Base-by-base conservation (phyloP, 345 rosid species). In the Populus davidiana region DNA sequence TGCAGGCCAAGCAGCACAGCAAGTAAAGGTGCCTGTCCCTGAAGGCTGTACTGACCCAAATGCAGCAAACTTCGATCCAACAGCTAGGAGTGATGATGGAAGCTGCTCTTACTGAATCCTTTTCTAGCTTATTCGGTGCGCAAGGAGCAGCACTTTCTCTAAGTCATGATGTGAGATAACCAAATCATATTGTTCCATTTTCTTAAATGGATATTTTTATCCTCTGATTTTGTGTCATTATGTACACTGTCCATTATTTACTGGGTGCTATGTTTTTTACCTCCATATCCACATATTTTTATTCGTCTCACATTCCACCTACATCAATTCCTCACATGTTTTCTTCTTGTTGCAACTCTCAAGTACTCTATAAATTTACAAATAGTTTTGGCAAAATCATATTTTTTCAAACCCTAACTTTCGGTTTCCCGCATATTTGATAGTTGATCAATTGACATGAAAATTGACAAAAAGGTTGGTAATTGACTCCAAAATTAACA, bases 1-100 rank as follows among this genome's bases (percentile, higher is more conserved):
- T 81, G 79, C 91, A 93, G 99, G 99, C 16, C 82, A 95, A 85
- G 91, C 88, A 17, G 98, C 97, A 4, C 99, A 95, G 83, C 98
- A 92, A 81, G 85, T 92, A 35, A 79, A 72, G 21, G 0, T 95
- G 7, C 94, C 99, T 3, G 88, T 90, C 56, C 94, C 97, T 31
- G 96, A 92, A 86, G 97, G 98, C 0, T 95, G 98, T 77, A 91
- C 97, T 25, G 97, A 95, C 81, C 93, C 86, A 14, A 23, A 0
- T 23, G 97, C 98, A 12, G 6, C 27, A 5, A 92, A 95, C 90
- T 93, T 81, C 80, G 98, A 95, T 83, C 98, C 99, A 65, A 92
- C 96, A 13, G 97, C 96, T 9, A 90, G 99, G 83, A 93, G 94
- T 85, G 98, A 96, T 66, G 96, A 96, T 87, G 98, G 98, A 82